These are phyloP conservation scores for Leucocoprinus sp. DNA, from an alignment of 768 basidiomycete species.

Conservation along the genomic window DNA sequence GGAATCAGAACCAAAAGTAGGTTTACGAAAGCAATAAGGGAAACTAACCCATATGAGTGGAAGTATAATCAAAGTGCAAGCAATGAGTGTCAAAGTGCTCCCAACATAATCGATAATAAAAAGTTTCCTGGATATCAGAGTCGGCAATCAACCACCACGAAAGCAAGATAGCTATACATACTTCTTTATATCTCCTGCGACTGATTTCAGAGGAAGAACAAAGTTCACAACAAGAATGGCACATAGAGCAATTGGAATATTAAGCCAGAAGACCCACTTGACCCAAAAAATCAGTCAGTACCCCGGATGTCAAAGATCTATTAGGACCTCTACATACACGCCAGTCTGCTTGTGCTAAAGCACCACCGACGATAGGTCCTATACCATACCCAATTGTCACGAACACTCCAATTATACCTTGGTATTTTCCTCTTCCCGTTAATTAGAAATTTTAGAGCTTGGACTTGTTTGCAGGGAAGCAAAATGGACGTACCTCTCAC, in stretches of 20 bases:
- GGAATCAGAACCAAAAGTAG: not conserved
- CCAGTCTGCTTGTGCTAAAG: slow-evolving; percentile 57
- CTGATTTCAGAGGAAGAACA: slow-evolving; percentile 61
- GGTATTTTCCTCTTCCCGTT: slow-evolving; percentile 70
- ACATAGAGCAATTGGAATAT: slow-evolving; percentile 47
- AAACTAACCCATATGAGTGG: slow-evolving; percentile 62
- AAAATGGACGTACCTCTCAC: slow-evolving; percentile 40
- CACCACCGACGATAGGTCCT: slow-evolving; percentile 64
- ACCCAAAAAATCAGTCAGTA: not conserved
- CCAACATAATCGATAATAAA: slow-evolving; percentile 60
- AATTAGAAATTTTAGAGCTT: slow-evolving; percentile 1
- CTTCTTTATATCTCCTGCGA: slow-evolving; percentile 53
- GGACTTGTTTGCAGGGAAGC: too few species aligned
- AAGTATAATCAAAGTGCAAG: slow-evolving; percentile 55
- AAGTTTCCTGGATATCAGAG: slow-evolving; percentile 39
- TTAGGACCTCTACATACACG: slow-evolving; percentile 28
- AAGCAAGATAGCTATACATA: slow-evolving; percentile 14
- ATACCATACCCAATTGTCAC: slow-evolving; percentile 54
- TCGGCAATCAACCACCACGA: not conserved
- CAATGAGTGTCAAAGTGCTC: slow-evolving; percentile 45
- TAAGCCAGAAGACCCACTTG: slow-evolving; percentile 74
- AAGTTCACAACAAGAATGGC: slow-evolving; percentile 51
- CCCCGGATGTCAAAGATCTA: slow-evolving; percentile 1
- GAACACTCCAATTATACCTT: slow-evolving; percentile 59
- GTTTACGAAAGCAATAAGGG: not conserved